Evolutionary conservation across 2,329 filamentous ascomycete species (phyloP), one percentile per base, ranked within the genome.

Genomic region (Colletotrichum sp.): DNA sequence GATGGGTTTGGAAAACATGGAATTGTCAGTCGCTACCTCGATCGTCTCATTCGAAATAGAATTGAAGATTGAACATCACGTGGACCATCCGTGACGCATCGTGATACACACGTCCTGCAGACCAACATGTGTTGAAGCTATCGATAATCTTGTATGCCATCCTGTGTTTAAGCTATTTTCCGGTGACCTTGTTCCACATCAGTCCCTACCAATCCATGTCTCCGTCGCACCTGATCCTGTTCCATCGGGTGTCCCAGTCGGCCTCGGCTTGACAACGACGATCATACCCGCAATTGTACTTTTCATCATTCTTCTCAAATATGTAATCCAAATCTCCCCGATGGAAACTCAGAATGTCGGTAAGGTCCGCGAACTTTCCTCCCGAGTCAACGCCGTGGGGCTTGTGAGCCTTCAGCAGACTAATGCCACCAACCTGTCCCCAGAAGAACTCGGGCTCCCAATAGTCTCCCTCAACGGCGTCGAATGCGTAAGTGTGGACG

Each of bases 51-150:
- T 21, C 43, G n/a, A 21, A 52, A 52, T 13, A 52, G 43, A 52
- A 52, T 52, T 52, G 43, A 21, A 52, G 43, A 52, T 52, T 52
- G 43, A 52, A 52, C 10, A 21, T 52, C 43, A 13, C 43, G 12
- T 1, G 43, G 43, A 48, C 10, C 10, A n/a, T 48, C n/a, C 5
- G 10, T 48, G n/a, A 21, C 10, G 0, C 1, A 48, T 0, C n/a
- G 43, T 52, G 3, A 13, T 21, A 52, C 3, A 3, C 1, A 52
- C 6, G n/a, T 13, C 43, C 0, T 21, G 43, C 43, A 24, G 6
- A 13, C n/a, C 6, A 4, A 52, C 43, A 13, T 21, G 0, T 52
- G 1, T 52, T 52, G 43, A 13, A 48, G 8, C 43, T 52, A 52
- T 52, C n/a, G n/a, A 52, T 52, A 24, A 52, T 52, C n/a, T 13